A percentile compares a stretch with the other conserved stretches of the same genome.
These are phyloP conservation scores for Pulveroboletus sp. DNA, from an alignment of 768 basidiomycete species.

Conservation along the genomic window DNA sequence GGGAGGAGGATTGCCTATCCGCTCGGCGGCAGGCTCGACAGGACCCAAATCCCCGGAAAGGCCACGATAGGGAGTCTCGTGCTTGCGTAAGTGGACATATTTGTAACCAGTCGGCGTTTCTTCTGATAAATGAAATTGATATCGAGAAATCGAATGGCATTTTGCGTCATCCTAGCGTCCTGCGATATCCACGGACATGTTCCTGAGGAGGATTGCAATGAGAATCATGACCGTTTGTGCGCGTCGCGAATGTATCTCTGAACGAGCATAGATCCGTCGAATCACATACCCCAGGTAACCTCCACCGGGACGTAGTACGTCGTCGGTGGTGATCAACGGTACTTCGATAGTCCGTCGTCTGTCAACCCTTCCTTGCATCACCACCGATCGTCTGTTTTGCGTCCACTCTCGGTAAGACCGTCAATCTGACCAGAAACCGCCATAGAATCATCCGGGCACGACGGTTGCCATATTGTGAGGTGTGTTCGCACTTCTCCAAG, in stretches of 20 bases:
- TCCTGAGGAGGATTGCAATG: conserved; percentile 24
- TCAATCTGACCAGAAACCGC: conserved; percentile 5
- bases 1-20: conserved; percentile 10
- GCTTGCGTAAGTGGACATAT: conserved; percentile 22
- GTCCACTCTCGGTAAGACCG: conserved; percentile 13
- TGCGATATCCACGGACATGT: conserved; percentile 21
- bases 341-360: conserved; percentile 10
- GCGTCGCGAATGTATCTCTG: conserved; percentile 10
- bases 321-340: conserved; percentile 8
- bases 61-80: background rate
- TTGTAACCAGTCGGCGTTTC: conserved; percentile 18
- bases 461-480: conserved; percentile 12
- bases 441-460: conserved; percentile 6
- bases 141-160: conserved; percentile 8
- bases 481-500: conserved; percentile 6
- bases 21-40: background rate
- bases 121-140: conserved; percentile 27
- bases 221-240: conserved; percentile 12
- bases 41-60: conserved; percentile 5
- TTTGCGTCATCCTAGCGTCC: conserved; percentile 12
- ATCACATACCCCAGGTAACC: background rate
- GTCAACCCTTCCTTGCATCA: conserved; percentile 12
- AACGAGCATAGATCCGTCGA: conserved; percentile 5
- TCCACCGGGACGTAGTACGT: too few species aligned
- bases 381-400: conserved; percentile 8